Base-by-base conservation (phyloP, 2,329 filamentous ascomycete species). In the Tolypocladium guangdongense region DNA sequence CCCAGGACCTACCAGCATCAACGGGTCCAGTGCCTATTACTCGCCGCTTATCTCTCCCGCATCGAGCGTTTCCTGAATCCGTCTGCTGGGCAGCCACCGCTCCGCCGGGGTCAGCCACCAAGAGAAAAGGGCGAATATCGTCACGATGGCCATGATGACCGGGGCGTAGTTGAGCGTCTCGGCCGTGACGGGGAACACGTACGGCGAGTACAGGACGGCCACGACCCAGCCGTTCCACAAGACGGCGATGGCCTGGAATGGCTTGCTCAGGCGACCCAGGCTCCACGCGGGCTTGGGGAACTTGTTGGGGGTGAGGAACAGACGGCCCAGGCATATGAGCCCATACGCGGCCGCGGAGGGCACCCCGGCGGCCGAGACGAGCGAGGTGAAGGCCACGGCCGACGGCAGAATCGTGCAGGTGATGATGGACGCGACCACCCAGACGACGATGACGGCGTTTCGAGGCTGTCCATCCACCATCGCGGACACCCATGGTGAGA, bases 341-440 rank as follows among this genome's bases (percentile, higher is more conserved):
- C 75, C 76, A 52, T 78, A 78, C 0, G 76, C 76, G 0, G 75
- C 76, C 1, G 75, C 74, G 3, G 75, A 77, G 6, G 75, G 75
- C 0, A 78, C 75, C 27, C 76, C 76, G 16, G 76, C 74, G 0
- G 76, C 76, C 0, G 76, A 78, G 47, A 78, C 75, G 11, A 78
- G 71, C 0, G 76, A 78, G 0, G 76, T 78, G 60, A 79, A 79
- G 6, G 76, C 76, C 7, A 77, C 75, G 10, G 67, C 64, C 0
- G 78, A 82, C 0, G 80, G 76, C 1, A 83, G 68, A 50, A 83
- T 79, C 0, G 78, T 82, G 70, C 80, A 83, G 18, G 78, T 78
- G 37, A 83, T 68, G 22, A 81, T 58, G 2, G 79, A 69, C 1
- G 77, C 72, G 11, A 81, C 75, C 2, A 58, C 71, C 71, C 78